Evolutionary conservation across 2,329 filamentous ascomycete species (phyloP).

Genomic region (Colletotrichum tofieldiae): DNA sequence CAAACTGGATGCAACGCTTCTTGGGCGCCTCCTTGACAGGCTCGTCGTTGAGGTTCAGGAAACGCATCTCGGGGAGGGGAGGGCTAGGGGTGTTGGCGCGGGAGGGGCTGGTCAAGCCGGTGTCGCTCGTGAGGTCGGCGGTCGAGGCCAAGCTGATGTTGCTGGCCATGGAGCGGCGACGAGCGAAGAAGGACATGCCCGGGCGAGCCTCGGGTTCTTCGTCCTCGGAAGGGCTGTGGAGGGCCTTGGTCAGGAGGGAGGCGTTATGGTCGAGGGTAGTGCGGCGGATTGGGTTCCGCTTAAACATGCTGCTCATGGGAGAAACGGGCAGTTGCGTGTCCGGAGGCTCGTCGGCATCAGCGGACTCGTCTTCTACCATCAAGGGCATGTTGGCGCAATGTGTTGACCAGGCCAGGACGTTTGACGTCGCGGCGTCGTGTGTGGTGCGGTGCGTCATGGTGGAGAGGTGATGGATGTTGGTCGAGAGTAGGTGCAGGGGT

Average conservation of each 20-base stretch:
- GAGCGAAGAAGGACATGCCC: conserved; percentile 54
- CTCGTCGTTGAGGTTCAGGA: conserved; percentile 57
- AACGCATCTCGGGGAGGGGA: conserved; percentile 75
- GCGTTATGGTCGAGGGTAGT: conserved; percentile 72
- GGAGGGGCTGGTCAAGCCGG: conserved; percentile 90
- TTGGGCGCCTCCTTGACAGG: conserved; percentile 58
- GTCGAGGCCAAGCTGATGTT: conserved; percentile 87
- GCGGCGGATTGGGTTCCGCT: conserved; percentile 63
- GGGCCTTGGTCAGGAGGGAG: conserved; percentile 89
- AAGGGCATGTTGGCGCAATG: conserved; percentile 61
- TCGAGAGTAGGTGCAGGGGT: conserved; percentile 12
- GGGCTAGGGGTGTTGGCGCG: conserved; percentile 91
- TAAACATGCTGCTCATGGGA: conserved; percentile 58
- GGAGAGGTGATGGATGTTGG: conserved; percentile 24
- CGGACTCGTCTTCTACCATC: conserved; percentile 72
- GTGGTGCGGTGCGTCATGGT: conserved; percentile 56
- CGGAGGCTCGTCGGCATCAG: conserved; percentile 91
- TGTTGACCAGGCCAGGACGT: conserved; percentile 63
- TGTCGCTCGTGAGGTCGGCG: conserved; percentile 94
- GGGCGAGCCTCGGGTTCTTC: conserved; percentile 59
- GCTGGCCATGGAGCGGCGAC: conserved; percentile 81
- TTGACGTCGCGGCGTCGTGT: conserved; percentile 57
- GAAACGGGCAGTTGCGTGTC: conserved; percentile 64
- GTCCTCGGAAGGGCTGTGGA: conserved; percentile 78
- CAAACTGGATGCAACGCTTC: conserved; percentile 94